Base-by-base conservation (phyloP, 371 early-diverging fungal species). In the Blakeslea trispora region DNA sequence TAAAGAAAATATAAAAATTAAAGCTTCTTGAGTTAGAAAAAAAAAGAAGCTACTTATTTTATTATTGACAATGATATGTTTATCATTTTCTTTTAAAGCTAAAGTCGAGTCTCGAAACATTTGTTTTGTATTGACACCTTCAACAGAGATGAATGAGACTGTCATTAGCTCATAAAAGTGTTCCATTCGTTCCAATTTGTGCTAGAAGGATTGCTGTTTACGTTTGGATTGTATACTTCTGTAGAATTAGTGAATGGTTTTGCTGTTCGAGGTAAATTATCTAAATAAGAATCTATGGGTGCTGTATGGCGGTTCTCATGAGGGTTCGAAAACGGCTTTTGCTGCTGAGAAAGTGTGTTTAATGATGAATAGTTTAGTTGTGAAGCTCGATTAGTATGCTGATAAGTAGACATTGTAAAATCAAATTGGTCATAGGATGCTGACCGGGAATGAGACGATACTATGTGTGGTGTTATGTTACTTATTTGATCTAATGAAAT, bases 161-260 rank as follows among this genome's bases (percentile, higher is more conserved):
- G 28, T 28, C 7, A 7, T 3, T 28, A 7, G 7, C 28, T 7
- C 28, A 28, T 3, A 28, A 28, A 28, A 28, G 7, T 7, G 7
- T 28, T 28, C 28, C 28, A 28, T 28, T 28, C 28, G 7, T 3
- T 28, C 28, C 28, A 28, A 7, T 28, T 28, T 28, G 28, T 7
- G 7, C 28, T 7, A 28, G 28, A 28, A 28, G 28, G 3, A 28
- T 28, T 7, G 28, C 28, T 28, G 28, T 59, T 52, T 46, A 59
- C 21, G 17, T 39, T 52, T 8, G 59, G 45, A 46, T 59, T 46
- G 21, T 59, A 59, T 17, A 35, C 35, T 15, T 44, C 47, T 43
- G 49, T n/a, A 53, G 37, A 18, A 45, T 35, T 11, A 14, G 50
- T 3, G 7, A 39, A 50, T 15, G 35, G 40, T 11, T 11, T 11